Base-by-base conservation (phyloP, 352 stramenopile species). In the Phytophthora fragariae region DNA sequence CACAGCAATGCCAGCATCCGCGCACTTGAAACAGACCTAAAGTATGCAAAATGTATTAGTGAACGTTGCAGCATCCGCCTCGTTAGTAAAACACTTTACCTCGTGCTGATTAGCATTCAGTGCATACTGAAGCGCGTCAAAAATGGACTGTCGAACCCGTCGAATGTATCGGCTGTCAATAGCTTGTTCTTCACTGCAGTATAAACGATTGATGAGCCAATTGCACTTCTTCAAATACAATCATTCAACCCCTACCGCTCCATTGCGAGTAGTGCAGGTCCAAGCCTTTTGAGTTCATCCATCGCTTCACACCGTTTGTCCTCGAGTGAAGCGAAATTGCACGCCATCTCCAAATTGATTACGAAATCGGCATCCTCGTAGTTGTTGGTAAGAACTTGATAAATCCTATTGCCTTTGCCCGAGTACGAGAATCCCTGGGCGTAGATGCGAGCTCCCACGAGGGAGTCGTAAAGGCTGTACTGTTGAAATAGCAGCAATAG, bases 311-410 rank as follows among this genome's bases (percentile, higher is more conserved):
- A 79, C 57, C 10, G 58, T 41, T 72, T 68, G 37, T 41, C 72
- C 47, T 68, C 83, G 75, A 66, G 71, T 52, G 66, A 65, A 56
- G 82, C 82, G 5, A 93, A 72, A 55, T 70, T 76, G 44, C 82
- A 92, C n/a, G 83, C 86, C 14, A 95, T 69, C 61, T 93, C 88
- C 31, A 93, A 52, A 54, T 80, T 83, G 46, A 95, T 92, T 29
- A 84, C 72, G 27, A 91, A 62, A 19, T 72, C 67, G 27, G 80
- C 62, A 64, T 90, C 84, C 4, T 83, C 85, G 33, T 90, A 92
- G 37, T 89, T 84, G 46, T 79, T 71, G n/a, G 86, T 73, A 7
- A 95, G 72, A 11, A 88, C 75, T 53, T 82, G 69, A 73, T 91
- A 95, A 57, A 94, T 74, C 37, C 84, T 59, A 29, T 92, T 52